A percentile compares a stretch with the other conserved stretches of the same genome.
phyloP scores from a whole-genome alignment of 163 green algal genomes.

The Coccomyxa subellipsoidea region DNA sequence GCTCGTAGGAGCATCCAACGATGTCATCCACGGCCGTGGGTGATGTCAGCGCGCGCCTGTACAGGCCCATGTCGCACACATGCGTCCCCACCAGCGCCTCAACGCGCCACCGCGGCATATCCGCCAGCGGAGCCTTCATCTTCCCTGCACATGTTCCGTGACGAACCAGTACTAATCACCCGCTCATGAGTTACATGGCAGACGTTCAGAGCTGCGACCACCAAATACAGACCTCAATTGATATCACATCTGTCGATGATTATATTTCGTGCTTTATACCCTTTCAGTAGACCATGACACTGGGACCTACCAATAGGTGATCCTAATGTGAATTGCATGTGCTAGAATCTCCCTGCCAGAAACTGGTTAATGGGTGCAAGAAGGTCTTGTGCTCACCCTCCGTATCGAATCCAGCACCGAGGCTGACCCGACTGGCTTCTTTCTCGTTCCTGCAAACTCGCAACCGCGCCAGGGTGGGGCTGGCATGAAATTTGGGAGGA shows the following conservation, averaged over 20 bases:
- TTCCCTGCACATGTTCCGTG: conserved; percentile 7
- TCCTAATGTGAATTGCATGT: too few relatives aligned
- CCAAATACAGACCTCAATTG: too few relatives aligned
- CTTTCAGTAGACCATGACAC: too few relatives aligned
- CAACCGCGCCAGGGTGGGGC: not conserved
- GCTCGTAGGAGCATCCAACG: conserved; percentile 18
- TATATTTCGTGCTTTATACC: too few relatives aligned
- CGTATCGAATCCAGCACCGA: not conserved
- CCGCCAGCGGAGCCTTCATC: not conserved
- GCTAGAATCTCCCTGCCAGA: too few relatives aligned
- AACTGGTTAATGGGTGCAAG: too few relatives aligned
- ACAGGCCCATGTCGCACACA: conserved; percentile 1
- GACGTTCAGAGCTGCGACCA: too few relatives aligned
- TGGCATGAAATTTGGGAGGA: not conserved
- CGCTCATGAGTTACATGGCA: too few relatives aligned
- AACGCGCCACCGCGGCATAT: not conserved
- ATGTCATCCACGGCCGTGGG: not conserved
- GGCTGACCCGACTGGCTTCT: not conserved
- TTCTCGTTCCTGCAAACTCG: not conserved
- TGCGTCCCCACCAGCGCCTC: not conserved
- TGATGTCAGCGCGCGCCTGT: not conserved
- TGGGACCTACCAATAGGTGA: too few relatives aligned
- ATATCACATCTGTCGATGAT: too few relatives aligned
- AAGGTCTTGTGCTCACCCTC: too few relatives aligned
- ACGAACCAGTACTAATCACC: too few relatives aligned